These are phyloP conservation scores for Toxoplasma gondii DNA, from an alignment of 169 alveolate species.

Conservation along the genomic window DNA sequence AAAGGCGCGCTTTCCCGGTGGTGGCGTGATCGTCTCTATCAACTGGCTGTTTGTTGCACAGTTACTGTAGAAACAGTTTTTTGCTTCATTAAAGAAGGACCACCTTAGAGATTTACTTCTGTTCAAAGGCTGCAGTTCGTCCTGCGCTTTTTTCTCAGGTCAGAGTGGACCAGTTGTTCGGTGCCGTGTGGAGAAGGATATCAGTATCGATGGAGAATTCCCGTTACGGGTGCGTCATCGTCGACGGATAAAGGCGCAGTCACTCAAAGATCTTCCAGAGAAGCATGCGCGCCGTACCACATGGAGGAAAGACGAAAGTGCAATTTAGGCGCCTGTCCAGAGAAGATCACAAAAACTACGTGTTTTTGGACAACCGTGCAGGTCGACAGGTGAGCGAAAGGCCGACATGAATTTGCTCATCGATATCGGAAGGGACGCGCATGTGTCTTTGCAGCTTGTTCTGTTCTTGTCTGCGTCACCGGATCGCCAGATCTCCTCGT, in stretches of 20 bases:
- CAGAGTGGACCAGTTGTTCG: conserved; percentile 31
- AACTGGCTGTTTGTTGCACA: no score
- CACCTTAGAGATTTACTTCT: no score
- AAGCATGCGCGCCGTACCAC: conserved; percentile 31
- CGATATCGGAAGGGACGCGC: neutral
- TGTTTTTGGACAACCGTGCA: conserved; percentile 20
- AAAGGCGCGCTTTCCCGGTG: no score
- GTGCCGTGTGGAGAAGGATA: conserved; percentile 28
- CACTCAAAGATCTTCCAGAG: neutral
- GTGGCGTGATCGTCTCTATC: no score
- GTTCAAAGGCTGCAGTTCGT: no score
- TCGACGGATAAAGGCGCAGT: neutral
- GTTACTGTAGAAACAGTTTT: no score
- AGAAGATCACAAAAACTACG: neutral
- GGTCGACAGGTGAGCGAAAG: neutral
- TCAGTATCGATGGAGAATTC: conserved; percentile 25
- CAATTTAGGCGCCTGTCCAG: neutral
- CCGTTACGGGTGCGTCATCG: neutral
- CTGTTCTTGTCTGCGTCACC: no score
- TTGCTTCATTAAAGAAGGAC: no score
- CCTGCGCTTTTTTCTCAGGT: neutral
- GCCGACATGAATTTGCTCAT: neutral
- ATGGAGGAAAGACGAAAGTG: conserved; percentile 27
- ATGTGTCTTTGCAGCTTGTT: neutral
- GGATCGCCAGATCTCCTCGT: no score